Conservation (phyloP, 768 basidiomycete genomes). For the Pleurotus sapidus region DNA sequence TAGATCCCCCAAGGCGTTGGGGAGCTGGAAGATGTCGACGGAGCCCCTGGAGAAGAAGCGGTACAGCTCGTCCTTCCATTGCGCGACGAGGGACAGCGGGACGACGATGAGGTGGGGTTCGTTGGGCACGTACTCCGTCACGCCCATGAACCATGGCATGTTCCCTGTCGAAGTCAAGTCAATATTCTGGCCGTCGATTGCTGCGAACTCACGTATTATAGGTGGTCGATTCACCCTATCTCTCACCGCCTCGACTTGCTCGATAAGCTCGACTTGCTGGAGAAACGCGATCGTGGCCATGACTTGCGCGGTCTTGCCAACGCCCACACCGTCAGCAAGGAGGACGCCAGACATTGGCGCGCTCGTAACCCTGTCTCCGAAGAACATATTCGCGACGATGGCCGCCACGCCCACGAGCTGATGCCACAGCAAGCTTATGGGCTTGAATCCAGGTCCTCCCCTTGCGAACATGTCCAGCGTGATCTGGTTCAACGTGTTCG, state of each 20-base stretch:
- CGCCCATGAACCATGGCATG: background rate
- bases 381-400: no score
- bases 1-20: background rate
- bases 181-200: background rate
- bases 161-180: background rate
- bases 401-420: no score
- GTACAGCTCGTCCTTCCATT: slow-evolving; percentile 19
- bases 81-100: slow-evolving; percentile 16
- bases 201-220: background rate
- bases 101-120: slow-evolving; percentile 19
- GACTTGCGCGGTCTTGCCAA: slow-evolving; percentile 18
- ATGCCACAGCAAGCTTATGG: no score
- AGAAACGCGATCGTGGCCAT: slow-evolving; percentile 11
- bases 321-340: slow-evolving; percentile 12
- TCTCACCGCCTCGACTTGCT: background rate
- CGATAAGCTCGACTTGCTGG: background rate
- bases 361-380: no score
- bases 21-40: slow-evolving; percentile 8
- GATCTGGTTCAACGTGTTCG: no score
- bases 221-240: no score
- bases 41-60: slow-evolving; percentile 6
- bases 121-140: background rate
- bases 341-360: background rate
- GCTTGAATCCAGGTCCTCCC: no score
- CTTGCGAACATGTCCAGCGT: no score